phyloP scores from a whole-genome alignment of 306 rosid species.

The Nissolia schottii region DNA sequence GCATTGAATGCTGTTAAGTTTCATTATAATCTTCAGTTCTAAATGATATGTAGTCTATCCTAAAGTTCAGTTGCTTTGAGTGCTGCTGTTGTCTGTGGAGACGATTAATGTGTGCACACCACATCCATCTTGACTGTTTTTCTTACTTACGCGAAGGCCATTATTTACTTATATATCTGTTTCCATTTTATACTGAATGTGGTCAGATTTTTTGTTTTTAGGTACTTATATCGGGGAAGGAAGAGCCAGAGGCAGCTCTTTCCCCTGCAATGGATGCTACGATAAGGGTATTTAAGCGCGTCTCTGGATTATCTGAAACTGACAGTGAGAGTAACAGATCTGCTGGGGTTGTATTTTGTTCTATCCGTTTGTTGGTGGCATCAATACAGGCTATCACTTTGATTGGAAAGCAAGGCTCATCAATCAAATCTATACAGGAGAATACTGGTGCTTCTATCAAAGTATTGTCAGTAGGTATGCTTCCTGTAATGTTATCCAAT shows the following conservation, averaged over 20 bases:
- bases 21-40: background rate
- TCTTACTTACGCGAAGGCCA: background rate
- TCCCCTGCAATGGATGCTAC: conserved; percentile 94
- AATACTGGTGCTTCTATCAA: conserved; percentile 60
- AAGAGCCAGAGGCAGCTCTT: conserved; percentile 61
- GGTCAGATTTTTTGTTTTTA: conserved; percentile 21
- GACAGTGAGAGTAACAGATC: conserved; percentile 47
- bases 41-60: background rate
- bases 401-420: conserved; percentile 86
- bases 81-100: conserved; percentile 1
- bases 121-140: background rate
- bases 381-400: conserved; percentile 87
- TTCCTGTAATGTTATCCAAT: conserved; percentile 11
- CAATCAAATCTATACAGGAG: conserved; percentile 85
- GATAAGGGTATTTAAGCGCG: conserved; percentile 69
- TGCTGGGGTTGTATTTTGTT: conserved; percentile 52
- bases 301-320: conserved; percentile 67
- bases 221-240: conserved; percentile 84
- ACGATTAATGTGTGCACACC: background rate
- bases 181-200: conserved; percentile 6
- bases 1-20: background rate
- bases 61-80: background rate
- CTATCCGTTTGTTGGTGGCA: conserved; percentile 72
- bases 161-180: background rate
- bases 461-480: conserved; percentile 77